Conservation (phyloP, 805 yeast species). For the Saccharomyces jurei region DNA sequence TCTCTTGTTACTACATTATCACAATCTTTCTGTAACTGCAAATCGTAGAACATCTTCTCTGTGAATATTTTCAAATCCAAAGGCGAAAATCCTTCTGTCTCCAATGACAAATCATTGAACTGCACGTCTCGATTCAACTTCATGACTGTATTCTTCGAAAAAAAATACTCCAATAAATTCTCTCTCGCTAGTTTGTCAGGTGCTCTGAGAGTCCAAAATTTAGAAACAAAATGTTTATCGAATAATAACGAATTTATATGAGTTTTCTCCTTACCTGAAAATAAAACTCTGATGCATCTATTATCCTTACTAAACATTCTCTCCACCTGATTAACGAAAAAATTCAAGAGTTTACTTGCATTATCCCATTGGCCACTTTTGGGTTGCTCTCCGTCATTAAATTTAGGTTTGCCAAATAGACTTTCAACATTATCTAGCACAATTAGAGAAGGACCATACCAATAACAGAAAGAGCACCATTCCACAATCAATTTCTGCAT, state of each 20-base stretch:
- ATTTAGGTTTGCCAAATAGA: conserved; percentile 42
- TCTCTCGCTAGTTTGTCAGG: conserved; percentile 62
- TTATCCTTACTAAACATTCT: conserved; percentile 25
- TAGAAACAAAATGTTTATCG: conserved; percentile 64
- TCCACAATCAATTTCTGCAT: conserved; percentile 39
- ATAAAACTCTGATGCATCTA: conserved; percentile 48
- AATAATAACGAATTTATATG: conserved; percentile 52
- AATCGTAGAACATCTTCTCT: conserved; percentile 60
- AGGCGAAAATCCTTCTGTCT: conserved; percentile 86
- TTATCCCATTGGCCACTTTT: conserved; percentile 25
- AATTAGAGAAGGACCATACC: conserved; percentile 73
- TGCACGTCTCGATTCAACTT: conserved; percentile 36
- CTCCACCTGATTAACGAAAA: conserved; percentile 41
- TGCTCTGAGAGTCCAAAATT: conserved; percentile 48
- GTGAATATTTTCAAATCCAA: conserved; percentile 65
- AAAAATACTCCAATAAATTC: conserved; percentile 37
- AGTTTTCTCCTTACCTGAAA: conserved; percentile 58
- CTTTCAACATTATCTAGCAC: conserved; percentile 74
- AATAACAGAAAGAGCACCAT: conserved; percentile 42
- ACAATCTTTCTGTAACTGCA: conserved; percentile 4
- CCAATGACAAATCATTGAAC: conserved; percentile 47
- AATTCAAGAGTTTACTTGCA: conserved; percentile 59
- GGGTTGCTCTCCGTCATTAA: conserved; percentile 45
- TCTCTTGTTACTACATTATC: conserved; percentile 22
- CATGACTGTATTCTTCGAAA: conserved; percentile 27